These are phyloP conservation scores for Remersonia thermophila DNA, from an alignment of 2,329 filamentous ascomycete species.

Conservation along the genomic window DNA sequence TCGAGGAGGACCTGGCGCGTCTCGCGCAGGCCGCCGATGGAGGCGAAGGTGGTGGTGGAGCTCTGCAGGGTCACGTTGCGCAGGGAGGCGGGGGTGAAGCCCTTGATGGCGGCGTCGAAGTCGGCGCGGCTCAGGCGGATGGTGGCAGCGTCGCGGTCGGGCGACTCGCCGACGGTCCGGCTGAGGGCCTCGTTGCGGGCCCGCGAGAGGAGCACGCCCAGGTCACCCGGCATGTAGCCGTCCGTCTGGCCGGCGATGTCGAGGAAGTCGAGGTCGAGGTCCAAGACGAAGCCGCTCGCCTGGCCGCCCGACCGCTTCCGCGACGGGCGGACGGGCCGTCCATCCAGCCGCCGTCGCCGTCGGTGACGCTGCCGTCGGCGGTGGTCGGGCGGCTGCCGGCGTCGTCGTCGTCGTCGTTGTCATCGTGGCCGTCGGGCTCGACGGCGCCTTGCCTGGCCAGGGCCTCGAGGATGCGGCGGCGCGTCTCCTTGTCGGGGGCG, in stretches of 20 bases:
- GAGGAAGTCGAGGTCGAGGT: conserved; percentile 72
- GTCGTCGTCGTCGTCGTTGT: conserved; percentile 13
- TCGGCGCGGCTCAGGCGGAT: conserved; percentile 56
- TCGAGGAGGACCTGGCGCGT: conserved; percentile 88
- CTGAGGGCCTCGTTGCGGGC: conserved; percentile 90
- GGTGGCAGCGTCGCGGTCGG: conserved; percentile 29
- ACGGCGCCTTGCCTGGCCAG: conserved; percentile 49
- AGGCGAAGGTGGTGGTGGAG: conserved; percentile 82
- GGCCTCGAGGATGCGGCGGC: conserved; percentile 71
- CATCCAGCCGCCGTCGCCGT: conserved; percentile 49
- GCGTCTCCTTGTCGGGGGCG: conserved; percentile 83
- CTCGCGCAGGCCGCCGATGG: conserved; percentile 76
- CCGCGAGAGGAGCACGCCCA: conserved; percentile 72
- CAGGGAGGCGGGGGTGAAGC: conserved; percentile 88
- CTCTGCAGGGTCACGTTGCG: conserved; percentile 90
- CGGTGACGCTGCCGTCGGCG: conserved; percentile 37
- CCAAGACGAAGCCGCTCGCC: conserved; percentile 57
- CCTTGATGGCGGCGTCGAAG: conserved; percentile 74
- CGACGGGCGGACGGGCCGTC: conserved; percentile 50
- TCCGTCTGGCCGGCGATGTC: conserved; percentile 90
- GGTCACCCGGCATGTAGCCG: conserved; percentile 94
- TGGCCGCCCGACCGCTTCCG: conserved; percentile 20
- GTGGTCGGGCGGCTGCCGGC: conserved; percentile 45
- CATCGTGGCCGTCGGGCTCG: conserved; percentile 7
- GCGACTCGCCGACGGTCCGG: conserved; percentile 49